A percentile compares a stretch with the other conserved stretches of the same genome.
Evolutionary conservation across 768 basidiomycete genomes (phyloP).

Genomic region (Mycena rosella): DNA sequence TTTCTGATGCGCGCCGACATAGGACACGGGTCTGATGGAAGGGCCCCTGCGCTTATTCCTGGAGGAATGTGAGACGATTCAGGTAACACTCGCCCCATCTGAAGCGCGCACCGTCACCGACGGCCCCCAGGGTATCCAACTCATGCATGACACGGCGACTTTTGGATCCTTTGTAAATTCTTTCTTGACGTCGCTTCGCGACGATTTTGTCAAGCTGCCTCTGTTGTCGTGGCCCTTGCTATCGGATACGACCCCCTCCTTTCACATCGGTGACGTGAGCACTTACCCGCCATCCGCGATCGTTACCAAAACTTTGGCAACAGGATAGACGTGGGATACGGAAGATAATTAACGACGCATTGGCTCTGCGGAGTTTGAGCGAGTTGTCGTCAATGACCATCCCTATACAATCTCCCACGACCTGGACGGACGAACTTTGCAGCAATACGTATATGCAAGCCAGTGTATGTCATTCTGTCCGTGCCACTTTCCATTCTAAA

Average conservation of each 20-base stretch:
- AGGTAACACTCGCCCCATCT: conserved; percentile 57
- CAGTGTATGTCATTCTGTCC: conserved; percentile 44
- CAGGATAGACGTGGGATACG: conserved; percentile 45
- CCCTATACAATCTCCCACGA: conserved; percentile 60
- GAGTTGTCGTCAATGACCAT: conserved; percentile 64
- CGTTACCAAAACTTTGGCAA: not conserved
- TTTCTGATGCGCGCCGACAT: not conserved
- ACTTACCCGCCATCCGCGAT: not conserved
- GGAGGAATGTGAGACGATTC: conserved; percentile 82
- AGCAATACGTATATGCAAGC: conserved; percentile 37
- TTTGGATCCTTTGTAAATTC: conserved; percentile 77
- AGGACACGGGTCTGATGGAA: conserved; percentile 80
- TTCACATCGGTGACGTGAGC: conserved; percentile 60
- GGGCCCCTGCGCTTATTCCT: conserved; percentile 73
- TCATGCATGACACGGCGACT: conserved; percentile 68
- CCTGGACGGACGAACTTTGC: conserved; percentile 56
- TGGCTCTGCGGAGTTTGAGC: conserved; percentile 64
- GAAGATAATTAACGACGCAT: conserved; percentile 71
- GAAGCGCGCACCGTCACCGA: not conserved
- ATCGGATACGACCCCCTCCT: conserved; percentile 55
- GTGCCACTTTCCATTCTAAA: conserved; percentile 17
- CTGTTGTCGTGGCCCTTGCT: conserved; percentile 69
- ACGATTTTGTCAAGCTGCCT: conserved; percentile 77
- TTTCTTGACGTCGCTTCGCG: conserved; percentile 71
- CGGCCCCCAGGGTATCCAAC: conserved; percentile 71